A percentile compares a stretch with the other conserved stretches of the same genome.
Conservation (phyloP, 2,329 filamentous ascomycete species). For the Lachnellula suecica region DNA sequence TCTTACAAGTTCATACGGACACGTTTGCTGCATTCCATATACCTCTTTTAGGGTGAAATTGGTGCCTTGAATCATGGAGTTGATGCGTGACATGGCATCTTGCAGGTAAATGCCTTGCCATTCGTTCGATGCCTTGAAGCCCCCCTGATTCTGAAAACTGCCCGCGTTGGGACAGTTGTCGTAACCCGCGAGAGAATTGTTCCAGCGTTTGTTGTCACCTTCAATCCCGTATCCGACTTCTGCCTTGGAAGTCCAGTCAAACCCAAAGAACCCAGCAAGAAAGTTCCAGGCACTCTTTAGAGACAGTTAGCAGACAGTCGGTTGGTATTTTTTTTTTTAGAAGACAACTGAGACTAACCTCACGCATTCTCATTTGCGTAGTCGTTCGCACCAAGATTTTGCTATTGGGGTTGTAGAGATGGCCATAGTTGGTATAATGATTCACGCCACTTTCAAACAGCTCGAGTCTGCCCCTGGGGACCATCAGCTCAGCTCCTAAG, state of each 20-base stretch:
- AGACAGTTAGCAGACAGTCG: not conserved
- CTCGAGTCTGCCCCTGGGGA: constrained; percentile 71
- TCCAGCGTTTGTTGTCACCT: constrained; percentile 33
- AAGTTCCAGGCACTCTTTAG: constrained; percentile 64
- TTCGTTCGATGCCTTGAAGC: constrained; percentile 50
- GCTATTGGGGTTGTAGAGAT: constrained; percentile 68
- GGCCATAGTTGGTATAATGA: constrained; percentile 57
- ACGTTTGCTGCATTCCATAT: constrained; percentile 69
- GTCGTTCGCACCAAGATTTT: constrained; percentile 75
- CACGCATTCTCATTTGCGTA: constrained; percentile 75
- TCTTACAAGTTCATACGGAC: constrained; percentile 68
- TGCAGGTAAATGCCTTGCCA: constrained; percentile 67
- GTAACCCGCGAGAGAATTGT: constrained; percentile 71
- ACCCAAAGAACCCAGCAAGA: constrained; percentile 75
- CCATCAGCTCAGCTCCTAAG: constrained; percentile 69
- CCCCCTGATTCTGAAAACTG: constrained; percentile 44
- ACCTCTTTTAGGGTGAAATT: constrained; percentile 65
- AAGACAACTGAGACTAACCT: constrained; percentile 42
- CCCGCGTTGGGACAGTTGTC: constrained; percentile 64
- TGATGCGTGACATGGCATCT: constrained; percentile 61
- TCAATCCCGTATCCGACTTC: constrained; percentile 42
- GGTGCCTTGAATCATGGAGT: constrained; percentile 51
- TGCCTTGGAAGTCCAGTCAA: constrained; percentile 70
- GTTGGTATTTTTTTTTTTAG: not conserved
- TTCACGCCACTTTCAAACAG: constrained; percentile 69